Conservation (phyloP, 2,329 filamentous ascomycete species). For the Ilyonectria destructans region DNA sequence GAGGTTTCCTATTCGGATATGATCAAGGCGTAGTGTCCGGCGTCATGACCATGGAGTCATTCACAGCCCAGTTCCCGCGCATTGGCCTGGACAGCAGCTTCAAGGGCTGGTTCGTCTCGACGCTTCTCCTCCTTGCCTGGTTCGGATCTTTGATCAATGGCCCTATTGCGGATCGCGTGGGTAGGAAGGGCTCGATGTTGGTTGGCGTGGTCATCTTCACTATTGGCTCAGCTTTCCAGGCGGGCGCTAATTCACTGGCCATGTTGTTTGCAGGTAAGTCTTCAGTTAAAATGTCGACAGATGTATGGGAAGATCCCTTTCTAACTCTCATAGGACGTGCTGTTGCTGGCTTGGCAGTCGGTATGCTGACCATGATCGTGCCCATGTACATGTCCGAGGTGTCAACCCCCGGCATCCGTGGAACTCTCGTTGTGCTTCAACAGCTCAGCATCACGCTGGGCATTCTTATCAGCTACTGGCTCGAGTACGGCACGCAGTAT, state of each 20-base stretch:
- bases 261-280: conserved; percentile 58
- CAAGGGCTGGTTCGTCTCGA: conserved; percentile 70
- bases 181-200: conserved; percentile 56
- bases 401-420: conserved; percentile 65
- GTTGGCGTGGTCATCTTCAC: conserved; percentile 56
- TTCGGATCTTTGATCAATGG: conserved; percentile 64
- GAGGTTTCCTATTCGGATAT: conserved; percentile 65
- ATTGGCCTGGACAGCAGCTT: conserved; percentile 62
- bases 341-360: conserved; percentile 62
- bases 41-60: conserved; percentile 64
- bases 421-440: conserved; percentile 63
- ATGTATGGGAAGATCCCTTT: background rate
- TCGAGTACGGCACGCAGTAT: conserved; percentile 59
- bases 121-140: conserved; percentile 65
- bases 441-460: conserved; percentile 60
- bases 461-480: conserved; percentile 62
- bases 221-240: conserved; percentile 63
- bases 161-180: conserved; percentile 55
- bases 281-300: too few species aligned
- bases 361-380: conserved; percentile 58
- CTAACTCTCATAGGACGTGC: conserved; percentile 54
- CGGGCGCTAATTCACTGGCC: conserved; percentile 57
- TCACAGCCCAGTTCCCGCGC: conserved; percentile 51
- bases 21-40: conserved; percentile 66
- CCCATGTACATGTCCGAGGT: conserved; percentile 66